Base-by-base conservation (phyloP, 139 green algal genomes). In the Chlamydomonas sp. region DNA sequence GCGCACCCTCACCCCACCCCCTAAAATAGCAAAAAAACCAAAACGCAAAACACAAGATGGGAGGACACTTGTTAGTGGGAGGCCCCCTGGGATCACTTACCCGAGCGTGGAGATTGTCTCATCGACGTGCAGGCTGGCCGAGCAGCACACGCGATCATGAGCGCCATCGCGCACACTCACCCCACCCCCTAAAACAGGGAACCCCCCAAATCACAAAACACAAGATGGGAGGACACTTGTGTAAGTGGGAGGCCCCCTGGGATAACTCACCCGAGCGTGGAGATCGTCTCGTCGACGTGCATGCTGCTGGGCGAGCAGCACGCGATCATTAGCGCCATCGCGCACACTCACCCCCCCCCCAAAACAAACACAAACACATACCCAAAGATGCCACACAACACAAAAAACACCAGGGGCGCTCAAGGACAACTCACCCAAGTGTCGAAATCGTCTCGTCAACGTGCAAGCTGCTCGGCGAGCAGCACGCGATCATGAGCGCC, bases 121-220 rank as follows among this genome's bases (percentile, higher is more conserved):
- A 29, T 71, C 43, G 28, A 71, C 59, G 20, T 66, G 59, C 8
- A 66, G 79, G 48, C 57, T 54, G 13, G n/a, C n/a, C n/a, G 92
- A 97, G 79, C 75, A 89, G 47, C n/a, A n/a, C 90, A 96, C 24
- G 92, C 90, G 36, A 97, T 90, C 85, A 97, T 92, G 33, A 96
- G 84, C 26, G 88, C 87, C 31, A 95, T 74, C 0, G 81, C 78
- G 37, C 61, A 74, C 6, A n/a, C n/a, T 38, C 31, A 48, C 65
- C 20, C 65, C 47, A 73, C 58, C 86, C 80, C 3, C 81, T 75
- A 39, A 50, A 33, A 39, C 3, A 35, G 3, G 24, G 16, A 22
- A 62, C 5, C 16, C 50, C 50, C 31, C 24, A 8, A 5, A 13
- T 13, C 54, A 30, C 20, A 5, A 10, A 10, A 50, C 16, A 16